Evolutionary conservation across 1,284 basidiomycete genomes (phyloP).

Genomic region (Apiotrichum gracile): DNA sequence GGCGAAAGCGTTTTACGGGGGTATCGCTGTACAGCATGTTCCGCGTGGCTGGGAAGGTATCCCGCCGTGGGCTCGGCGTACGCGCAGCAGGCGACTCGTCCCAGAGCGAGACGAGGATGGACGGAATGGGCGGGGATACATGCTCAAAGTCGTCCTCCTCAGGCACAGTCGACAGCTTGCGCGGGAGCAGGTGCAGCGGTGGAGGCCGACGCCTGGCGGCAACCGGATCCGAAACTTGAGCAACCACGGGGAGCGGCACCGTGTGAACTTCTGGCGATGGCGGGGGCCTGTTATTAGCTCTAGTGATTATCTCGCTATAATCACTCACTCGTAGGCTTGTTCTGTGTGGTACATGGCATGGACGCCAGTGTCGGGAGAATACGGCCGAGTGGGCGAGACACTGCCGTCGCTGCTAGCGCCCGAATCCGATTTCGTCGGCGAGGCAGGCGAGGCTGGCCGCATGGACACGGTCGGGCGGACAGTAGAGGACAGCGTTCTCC

Average conservation of each 20-base stretch:
- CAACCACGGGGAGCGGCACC: background rate
- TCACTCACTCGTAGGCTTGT: background rate
- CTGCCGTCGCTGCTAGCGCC: no score
- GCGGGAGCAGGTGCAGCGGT: background rate
- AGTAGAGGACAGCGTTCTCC: background rate
- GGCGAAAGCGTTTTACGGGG: no score
- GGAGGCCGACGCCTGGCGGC: no score
- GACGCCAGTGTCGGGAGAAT: no score
- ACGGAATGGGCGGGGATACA: background rate
- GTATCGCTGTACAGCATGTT: no score
- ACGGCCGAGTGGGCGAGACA: no score
- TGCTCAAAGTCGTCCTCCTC: background rate
- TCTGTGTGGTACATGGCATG: background rate
- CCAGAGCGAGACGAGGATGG: no score
- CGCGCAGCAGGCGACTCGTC: no score
- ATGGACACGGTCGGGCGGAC: background rate
- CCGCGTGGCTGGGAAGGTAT: no score
- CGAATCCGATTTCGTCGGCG: no score
- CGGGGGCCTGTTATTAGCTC: background rate
- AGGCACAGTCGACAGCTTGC: background rate
- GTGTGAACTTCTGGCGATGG: background rate
- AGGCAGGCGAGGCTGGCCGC: no score
- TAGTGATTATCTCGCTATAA: background rate
- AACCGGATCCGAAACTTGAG: background rate
- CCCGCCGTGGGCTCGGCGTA: no score